A percentile compares a stretch with the other conserved stretches of the same genome.
phyloP scores from a whole-genome alignment of 2,329 filamentous ascomycete genomes.

The Aspergillus neoniger region DNA sequence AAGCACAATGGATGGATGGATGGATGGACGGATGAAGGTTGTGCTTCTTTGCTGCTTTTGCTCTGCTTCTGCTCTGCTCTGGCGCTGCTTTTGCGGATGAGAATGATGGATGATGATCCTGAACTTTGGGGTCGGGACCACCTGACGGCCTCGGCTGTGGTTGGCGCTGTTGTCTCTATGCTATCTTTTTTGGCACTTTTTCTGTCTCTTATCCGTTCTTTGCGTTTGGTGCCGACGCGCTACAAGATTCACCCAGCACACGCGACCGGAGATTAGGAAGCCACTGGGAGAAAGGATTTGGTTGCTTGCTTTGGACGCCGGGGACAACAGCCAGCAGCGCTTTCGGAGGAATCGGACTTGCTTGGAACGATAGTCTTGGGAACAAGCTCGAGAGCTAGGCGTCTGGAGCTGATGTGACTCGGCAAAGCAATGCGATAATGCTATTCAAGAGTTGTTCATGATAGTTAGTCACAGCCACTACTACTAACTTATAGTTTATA shows the following conservation, averaged over 20 bases:
- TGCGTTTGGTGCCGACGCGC: not conserved
- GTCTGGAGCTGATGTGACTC: not conserved
- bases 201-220: not conserved
- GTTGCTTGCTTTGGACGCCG: not conserved
- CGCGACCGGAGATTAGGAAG: slow-evolving; percentile 1
- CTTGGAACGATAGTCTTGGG: too few species aligned
- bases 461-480: not conserved
- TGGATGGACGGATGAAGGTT: slow-evolving; percentile 7
- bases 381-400: not conserved
- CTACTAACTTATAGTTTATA: too few species aligned
- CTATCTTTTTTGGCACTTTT: not conserved
- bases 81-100: not conserved
- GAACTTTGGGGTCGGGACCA: slow-evolving; percentile 30
- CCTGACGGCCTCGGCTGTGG: slow-evolving; percentile 34
- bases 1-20: not conserved
- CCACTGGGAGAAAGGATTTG: not conserved
- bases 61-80: not conserved
- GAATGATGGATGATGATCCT: slow-evolving; percentile 22
- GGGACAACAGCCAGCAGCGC: not conserved
- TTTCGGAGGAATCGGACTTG: not conserved
- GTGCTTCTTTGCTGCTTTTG: slow-evolving; percentile 10
- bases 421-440: not conserved
- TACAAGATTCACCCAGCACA: not conserved
- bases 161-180: slow-evolving; percentile 14
- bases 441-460: not conserved